A percentile compares a stretch with the other conserved stretches of the same genome.
Conservation (phyloP, 805 yeast genomes). For the Komagataella kurtzmanii region DNA sequence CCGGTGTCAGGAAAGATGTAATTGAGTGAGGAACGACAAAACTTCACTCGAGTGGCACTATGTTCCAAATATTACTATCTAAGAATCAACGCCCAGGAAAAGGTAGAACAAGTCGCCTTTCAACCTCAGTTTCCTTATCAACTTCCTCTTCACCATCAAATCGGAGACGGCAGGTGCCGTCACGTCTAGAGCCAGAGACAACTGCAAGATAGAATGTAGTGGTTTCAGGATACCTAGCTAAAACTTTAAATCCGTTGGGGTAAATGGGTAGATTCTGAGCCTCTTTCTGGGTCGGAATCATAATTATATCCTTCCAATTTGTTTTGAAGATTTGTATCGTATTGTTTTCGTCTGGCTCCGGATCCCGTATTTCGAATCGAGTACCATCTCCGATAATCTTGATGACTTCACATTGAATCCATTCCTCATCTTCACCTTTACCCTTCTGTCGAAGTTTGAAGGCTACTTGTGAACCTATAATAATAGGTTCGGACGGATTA, state of each 20-base stretch:
- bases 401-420: slow-evolving; percentile 92
- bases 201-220: slow-evolving; percentile 94
- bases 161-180: slow-evolving; percentile 62
- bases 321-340: slow-evolving; percentile 82
- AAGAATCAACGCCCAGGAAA: slow-evolving; percentile 27
- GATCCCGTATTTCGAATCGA: slow-evolving; percentile 85
- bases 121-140: slow-evolving; percentile 89
- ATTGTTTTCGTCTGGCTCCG: slow-evolving; percentile 92
- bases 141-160: slow-evolving; percentile 98
- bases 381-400: slow-evolving; percentile 64
- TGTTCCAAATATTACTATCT: no score
- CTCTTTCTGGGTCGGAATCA: slow-evolving; percentile 46
- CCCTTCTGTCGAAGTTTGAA: slow-evolving; percentile 55
- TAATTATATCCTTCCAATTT: slow-evolving; percentile 62
- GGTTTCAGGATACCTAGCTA: slow-evolving; percentile 94
- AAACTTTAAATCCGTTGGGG: slow-evolving; percentile 67
- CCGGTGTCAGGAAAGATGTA: background rate
- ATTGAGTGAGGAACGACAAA: background rate
- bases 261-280: slow-evolving; percentile 32
- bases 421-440: slow-evolving; percentile 62
- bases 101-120: slow-evolving; percentile 70
- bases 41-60: background rate
- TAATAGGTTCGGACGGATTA: slow-evolving; percentile 44
- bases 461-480: slow-evolving; percentile 76
- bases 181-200: slow-evolving; percentile 65